These are phyloP conservation scores for Blattamonas nauphoetae DNA, from an alignment of 78 protist genomes.

Conservation along the genomic window DNA sequence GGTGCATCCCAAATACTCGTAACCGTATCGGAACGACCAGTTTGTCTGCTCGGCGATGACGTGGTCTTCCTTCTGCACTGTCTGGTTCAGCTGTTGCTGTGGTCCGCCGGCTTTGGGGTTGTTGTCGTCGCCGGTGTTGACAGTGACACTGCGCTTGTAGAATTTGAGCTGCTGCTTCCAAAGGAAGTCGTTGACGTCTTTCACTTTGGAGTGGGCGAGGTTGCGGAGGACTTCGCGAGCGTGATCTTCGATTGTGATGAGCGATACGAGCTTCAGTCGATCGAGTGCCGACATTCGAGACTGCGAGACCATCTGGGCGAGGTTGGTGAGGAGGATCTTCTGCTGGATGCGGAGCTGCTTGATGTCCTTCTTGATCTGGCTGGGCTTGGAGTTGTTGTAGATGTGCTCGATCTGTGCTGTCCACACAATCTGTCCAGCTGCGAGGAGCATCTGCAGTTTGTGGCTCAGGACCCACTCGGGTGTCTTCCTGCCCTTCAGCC, in stretches of 20 bases:
- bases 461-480: conserved; percentile 43
- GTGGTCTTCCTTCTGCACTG: neutral
- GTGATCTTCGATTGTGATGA: conserved; percentile 80
- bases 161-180: conserved; percentile 70
- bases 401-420: conserved; percentile 45
- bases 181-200: conserved; percentile 36
- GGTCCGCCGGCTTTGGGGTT: conserved; percentile 18
- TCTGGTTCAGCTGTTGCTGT: neutral
- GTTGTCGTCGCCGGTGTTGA: neutral
- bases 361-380: conserved; percentile 16
- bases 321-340: conserved; percentile 23
- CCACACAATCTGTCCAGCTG: conserved; percentile 58
- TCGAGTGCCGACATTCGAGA: conserved; percentile 21
- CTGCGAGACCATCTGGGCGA: conserved; percentile 38
- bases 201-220: neutral
- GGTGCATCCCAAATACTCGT: conserved; percentile 71
- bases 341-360: conserved; percentile 31
- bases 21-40: conserved; percentile 41
- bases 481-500: conserved; percentile 19
- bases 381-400: neutral
- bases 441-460: conserved; percentile 60
- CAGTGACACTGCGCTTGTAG: conserved; percentile 24
- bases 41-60: conserved; percentile 47
- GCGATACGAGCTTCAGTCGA: conserved; percentile 51
- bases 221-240: conserved; percentile 65